These are phyloP conservation scores for Allomyces macrogynus DNA, from an alignment of 192 early-diverging fungal species.

Conservation along the genomic window DNA sequence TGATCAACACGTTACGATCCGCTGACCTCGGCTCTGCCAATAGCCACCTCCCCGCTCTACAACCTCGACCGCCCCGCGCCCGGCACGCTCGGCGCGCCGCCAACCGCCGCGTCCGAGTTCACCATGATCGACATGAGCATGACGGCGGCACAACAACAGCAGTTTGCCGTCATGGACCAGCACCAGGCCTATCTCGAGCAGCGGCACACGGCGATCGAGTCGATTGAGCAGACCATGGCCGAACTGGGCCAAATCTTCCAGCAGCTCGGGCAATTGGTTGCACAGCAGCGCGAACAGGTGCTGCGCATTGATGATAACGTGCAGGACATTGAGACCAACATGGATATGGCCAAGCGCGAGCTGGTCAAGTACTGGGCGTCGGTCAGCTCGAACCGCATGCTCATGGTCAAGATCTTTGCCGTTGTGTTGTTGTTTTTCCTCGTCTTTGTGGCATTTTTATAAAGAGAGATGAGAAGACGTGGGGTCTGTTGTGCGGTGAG, in stretches of 20 bases:
- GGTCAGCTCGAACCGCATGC: constrained; percentile 81
- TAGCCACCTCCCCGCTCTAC: constrained; percentile 37
- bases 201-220: constrained; percentile 75
- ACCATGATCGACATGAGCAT: neutral
- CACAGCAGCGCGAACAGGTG: constrained; percentile 69
- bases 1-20: neutral
- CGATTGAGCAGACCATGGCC: constrained; percentile 90
- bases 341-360: constrained; percentile 71
- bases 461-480: too few relatives aligned
- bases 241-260: constrained; percentile 82
- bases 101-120: neutral
- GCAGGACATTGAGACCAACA: constrained; percentile 76
- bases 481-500: too few relatives aligned
- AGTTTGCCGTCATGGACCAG: constrained; percentile 39
- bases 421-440: constrained; percentile 74
- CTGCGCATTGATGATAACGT: constrained; percentile 89
- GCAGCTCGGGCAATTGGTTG: constrained; percentile 65
- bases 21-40: neutral
- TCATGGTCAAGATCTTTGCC: constrained; percentile 88
- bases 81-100: constrained; percentile 3
- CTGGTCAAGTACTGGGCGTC: constrained; percentile 79
- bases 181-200: constrained; percentile 71
- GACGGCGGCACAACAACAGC: constrained; percentile 32
- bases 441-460: constrained; percentile 20
- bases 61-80: constrained; percentile 23